Evolutionary conservation across 306 rosid genomes (phyloP).

Genomic region (Elaeagnus macrophylla): DNA sequence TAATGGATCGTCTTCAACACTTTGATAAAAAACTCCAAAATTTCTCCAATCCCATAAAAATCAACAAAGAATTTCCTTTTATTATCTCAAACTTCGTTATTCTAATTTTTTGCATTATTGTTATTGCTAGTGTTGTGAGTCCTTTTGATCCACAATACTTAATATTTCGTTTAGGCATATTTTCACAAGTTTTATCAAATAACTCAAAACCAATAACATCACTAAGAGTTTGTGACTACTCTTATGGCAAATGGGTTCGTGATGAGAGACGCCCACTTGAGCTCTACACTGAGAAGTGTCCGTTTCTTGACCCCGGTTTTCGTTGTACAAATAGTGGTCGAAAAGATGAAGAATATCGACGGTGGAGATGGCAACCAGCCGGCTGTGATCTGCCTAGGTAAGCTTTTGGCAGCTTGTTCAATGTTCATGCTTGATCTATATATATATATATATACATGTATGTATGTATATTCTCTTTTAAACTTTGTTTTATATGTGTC

Average conservation of each 20-base stretch:
- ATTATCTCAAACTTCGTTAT: conserved; percentile 29
- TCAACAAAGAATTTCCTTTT: conserved; percentile 36
- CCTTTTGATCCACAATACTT: conserved; percentile 30
- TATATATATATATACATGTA: conserved; percentile 1
- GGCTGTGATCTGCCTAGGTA: conserved; percentile 69
- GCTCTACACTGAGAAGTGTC: conserved; percentile 56
- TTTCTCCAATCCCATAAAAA: conserved; percentile 11
- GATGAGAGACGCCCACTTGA: conserved; percentile 24
- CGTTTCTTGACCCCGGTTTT: conserved; percentile 81
- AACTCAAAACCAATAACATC: conserved; percentile 7
- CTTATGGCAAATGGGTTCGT: conserved; percentile 63
- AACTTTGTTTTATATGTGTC: neutral
- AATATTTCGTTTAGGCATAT: conserved; percentile 29
- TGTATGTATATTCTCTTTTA: neutral
- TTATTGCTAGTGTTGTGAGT: conserved; percentile 20
- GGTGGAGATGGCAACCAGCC: conserved; percentile 78
- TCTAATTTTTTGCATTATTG: conserved; percentile 25
- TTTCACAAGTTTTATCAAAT: conserved; percentile 15
- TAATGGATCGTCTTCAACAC: conserved; percentile 40
- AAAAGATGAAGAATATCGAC: conserved; percentile 34
- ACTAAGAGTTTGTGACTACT: conserved; percentile 36
- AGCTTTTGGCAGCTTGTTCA: conserved; percentile 2
- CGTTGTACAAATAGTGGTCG: conserved; percentile 64
- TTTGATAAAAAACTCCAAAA: conserved; percentile 6
- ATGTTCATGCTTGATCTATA: neutral